phyloP scores from a whole-genome alignment of 2,329 filamentous ascomycete genomes.

The Calonectria leucothoes region DNA sequence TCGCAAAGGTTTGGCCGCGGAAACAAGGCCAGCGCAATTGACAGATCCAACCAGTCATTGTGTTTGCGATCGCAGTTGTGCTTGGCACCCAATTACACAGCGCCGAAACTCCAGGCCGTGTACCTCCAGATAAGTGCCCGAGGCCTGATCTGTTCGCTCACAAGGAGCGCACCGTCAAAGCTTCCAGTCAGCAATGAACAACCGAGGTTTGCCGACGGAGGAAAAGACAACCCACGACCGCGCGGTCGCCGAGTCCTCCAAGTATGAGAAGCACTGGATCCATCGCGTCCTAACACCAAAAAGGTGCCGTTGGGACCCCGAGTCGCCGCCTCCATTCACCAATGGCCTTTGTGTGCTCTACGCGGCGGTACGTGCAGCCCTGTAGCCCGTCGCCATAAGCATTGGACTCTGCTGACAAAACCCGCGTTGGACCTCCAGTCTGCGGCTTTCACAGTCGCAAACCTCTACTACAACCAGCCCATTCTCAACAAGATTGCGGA shows the following conservation, averaged over 20 bases:
- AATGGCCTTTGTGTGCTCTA: constrained; percentile 78
- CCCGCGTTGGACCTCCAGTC: constrained; percentile 50
- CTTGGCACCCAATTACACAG: background rate
- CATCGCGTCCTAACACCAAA: constrained; percentile 61
- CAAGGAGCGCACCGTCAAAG: background rate
- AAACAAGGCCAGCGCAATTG: background rate
- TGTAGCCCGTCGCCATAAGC: background rate
- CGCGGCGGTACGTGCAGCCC: constrained; percentile 66
- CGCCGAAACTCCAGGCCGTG: background rate
- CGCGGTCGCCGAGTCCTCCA: constrained; percentile 3
- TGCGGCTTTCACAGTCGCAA: constrained; percentile 78
- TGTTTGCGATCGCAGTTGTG: background rate
- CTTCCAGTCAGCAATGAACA: background rate
- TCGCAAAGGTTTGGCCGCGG: background rate
- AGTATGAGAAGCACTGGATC: constrained; percentile 36
- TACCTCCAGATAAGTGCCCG: background rate
- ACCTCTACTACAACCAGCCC: constrained; percentile 85
- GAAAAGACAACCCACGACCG: background rate
- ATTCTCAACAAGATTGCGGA: constrained; percentile 80
- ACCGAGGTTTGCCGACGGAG: background rate
- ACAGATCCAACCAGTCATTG: background rate
- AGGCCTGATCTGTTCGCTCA: no score
- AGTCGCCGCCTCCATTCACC: constrained; percentile 75
- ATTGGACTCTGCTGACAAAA: background rate
- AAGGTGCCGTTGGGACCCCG: constrained; percentile 75